Base-by-base conservation (phyloP, 371 early-diverging fungal species). In the Mortierella sp. region DNA sequence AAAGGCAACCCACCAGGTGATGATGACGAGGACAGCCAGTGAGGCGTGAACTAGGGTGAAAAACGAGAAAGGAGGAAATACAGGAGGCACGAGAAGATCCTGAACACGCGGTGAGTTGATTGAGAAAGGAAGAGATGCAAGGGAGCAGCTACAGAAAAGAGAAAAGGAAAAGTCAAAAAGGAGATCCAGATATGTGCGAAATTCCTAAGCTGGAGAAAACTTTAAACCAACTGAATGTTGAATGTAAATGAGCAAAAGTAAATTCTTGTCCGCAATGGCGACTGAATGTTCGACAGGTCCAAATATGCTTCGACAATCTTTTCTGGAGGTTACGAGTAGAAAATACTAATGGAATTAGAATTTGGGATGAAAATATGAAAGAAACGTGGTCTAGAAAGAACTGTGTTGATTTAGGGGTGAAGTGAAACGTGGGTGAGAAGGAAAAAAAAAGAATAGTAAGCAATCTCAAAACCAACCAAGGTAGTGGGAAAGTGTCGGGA, bases 101-200 rank as follows among this genome's bases (percentile, higher is more conserved):
- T 59, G 59, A 31, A 15, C 51, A 49, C 53, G 63, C 49, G 63
- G 53, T 15, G 45, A 9, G 60, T 42, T 22, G 43, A 37, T 43
- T 40, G n/a, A 19, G 32, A 31, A 28, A 32, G 8, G 47, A 43
- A 29, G 29, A 61, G 53, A 53, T 51, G 53, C 55, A 53, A 55
- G 55, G 64, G 64, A 64, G 42, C 17, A 64, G 55, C 31, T 3
- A 34, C 51, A 49, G 35, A 49, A 34, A 61, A 31, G 35, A 61
- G 35, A 26, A 37, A 34, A 13, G 13, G 40, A 17, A 22, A 19
- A 22, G 28, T 9, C 4, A 22, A 40, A 59, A 59, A 59, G 61
- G 42, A 43, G 42, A 60, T 40, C 8, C 42, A 19, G 58, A n/a
- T 57, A 34, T 58, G 55, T 28, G n/a, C n/a, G 55, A 54, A 56